Percentiles rank a stretch among this genome's conserved stretches.
phyloP scores from a whole-genome alignment of 2,329 filamentous ascomycete species.

The Colletotrichum sp. region DNA sequence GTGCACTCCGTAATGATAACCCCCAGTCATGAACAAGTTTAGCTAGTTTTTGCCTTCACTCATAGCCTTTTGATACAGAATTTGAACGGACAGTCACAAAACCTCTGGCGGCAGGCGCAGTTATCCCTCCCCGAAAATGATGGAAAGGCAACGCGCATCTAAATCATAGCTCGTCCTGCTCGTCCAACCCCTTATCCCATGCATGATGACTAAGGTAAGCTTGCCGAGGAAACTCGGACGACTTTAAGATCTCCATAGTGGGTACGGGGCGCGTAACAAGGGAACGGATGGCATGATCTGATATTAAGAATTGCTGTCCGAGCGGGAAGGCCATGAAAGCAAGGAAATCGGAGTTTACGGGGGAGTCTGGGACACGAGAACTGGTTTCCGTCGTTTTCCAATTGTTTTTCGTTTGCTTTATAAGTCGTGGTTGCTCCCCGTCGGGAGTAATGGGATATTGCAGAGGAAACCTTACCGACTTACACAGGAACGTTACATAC shows the following conservation, averaged over 20 bases:
- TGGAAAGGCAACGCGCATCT: not conserved
- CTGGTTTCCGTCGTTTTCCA: not conserved
- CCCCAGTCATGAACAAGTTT: not conserved
- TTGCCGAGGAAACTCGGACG: constrained; percentile 1
- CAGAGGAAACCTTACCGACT: not conserved
- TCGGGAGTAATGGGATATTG: not conserved
- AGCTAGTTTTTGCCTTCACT: not conserved
- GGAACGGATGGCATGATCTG: constrained; percentile 9
- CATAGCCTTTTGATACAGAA: not conserved
- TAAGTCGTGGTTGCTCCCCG: not conserved
- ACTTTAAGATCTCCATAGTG: not conserved
- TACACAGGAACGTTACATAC: not conserved
- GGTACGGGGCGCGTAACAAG: not conserved
- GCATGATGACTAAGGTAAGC: constrained; percentile 8
- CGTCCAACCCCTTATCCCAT: not conserved
- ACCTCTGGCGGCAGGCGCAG: not conserved
- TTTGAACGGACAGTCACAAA: not conserved
- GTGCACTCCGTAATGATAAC: not conserved
- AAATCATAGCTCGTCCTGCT: not conserved
- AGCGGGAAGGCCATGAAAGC: not conserved
- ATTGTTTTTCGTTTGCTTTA: not conserved
- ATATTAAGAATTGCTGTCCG: not conserved
- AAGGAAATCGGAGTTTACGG: not conserved
- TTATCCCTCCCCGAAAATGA: not conserved
- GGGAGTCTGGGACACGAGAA: not conserved